Percentiles rank a stretch among this genome's conserved stretches.
Conservation (phyloP, 129 eudicot species). For the Saussurea involucrata region DNA sequence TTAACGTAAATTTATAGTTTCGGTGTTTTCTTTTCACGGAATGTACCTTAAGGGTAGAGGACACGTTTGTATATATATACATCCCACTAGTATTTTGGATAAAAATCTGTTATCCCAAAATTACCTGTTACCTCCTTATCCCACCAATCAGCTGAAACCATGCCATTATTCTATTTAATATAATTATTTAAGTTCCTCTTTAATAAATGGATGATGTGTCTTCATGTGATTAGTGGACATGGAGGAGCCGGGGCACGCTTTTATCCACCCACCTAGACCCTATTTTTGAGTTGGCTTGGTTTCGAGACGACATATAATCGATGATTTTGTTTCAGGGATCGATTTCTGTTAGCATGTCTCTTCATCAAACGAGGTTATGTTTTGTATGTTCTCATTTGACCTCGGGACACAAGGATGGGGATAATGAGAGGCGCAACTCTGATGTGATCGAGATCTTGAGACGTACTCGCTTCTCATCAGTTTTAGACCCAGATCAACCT, state of each 20-base stretch:
- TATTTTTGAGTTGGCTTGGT: too few species aligned
- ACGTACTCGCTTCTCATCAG: slow-evolving; percentile 87
- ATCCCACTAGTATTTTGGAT: neutral
- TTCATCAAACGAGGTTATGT: slow-evolving; percentile 79
- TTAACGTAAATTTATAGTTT: neutral
- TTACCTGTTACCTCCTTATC: too few species aligned
- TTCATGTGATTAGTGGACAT: too few species aligned
- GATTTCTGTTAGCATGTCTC: slow-evolving; percentile 92
- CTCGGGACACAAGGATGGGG: slow-evolving; percentile 82
- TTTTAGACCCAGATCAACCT: slow-evolving; percentile 63
- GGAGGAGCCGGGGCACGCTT: too few species aligned
- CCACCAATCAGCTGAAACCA: too few species aligned
- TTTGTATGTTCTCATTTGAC: slow-evolving; percentile 93
- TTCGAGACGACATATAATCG: neutral
- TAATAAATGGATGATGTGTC: neutral
- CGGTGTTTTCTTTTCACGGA: neutral
- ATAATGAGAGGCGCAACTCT: slow-evolving; percentile 79
- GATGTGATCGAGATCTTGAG: slow-evolving; percentile 75
- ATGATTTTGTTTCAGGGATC: slow-evolving; percentile 61
- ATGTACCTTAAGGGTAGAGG: too few species aligned
- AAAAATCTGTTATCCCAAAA: neutral
- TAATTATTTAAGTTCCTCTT: neutral
- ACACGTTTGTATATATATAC: neutral
- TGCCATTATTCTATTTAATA: too few species aligned
- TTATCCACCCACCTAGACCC: too few species aligned